Evolutionary conservation across 305 asterid genomes (phyloP), one percentile per base, ranked within the genome.

Genomic region (Fraxinus platypoda): DNA sequence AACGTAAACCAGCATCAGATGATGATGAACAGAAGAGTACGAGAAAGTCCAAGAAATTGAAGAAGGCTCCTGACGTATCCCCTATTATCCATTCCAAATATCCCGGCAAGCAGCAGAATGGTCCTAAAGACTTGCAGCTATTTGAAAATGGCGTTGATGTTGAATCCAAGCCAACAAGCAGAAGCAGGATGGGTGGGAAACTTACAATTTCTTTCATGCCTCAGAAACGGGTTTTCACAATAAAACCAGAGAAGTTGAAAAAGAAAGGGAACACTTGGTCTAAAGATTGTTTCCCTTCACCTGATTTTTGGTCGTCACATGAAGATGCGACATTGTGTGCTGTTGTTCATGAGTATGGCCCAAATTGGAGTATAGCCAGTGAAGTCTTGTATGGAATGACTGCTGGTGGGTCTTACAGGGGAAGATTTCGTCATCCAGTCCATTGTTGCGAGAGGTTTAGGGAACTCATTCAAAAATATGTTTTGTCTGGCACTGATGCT

Each of bases 381-480:
- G 98, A 95, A 37, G 88, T 91, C 82, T 83, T 97, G 89, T 87
- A 92, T 74, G 97, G 95, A 35, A 85, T 87, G 88, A 84, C 93
- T 62, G 88, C 93, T 80, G 98, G 99, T 64, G 99, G 99, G 75
- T 86, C 83, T 79, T 97, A 91, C 83, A 87, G 93, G 52, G 99
- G 99, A 74, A 90, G 92, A 89, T 92, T 87, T 84, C 98, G 97
- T 75, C 94, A 93, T 88, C 97, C 96, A 78, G 89, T 90, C 64
- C 97, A 95, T 86, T 97, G 99, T 87, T 92, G 96, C 64, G 98
- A 97, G 91, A 94, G 99, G 85, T 93, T 89, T 85, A 90, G 99
- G 93, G 98, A 93, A 78, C 94, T 97, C 70, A 78, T 91, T 28
- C 99, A 97, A 82, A 95, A 89, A 88, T 90, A 97, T 82, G 91